Evolutionary conservation across 2,329 filamentous ascomycete species (phyloP), one percentile per base, ranked within the genome.

Genomic region (Tympanopsis confertula): DNA sequence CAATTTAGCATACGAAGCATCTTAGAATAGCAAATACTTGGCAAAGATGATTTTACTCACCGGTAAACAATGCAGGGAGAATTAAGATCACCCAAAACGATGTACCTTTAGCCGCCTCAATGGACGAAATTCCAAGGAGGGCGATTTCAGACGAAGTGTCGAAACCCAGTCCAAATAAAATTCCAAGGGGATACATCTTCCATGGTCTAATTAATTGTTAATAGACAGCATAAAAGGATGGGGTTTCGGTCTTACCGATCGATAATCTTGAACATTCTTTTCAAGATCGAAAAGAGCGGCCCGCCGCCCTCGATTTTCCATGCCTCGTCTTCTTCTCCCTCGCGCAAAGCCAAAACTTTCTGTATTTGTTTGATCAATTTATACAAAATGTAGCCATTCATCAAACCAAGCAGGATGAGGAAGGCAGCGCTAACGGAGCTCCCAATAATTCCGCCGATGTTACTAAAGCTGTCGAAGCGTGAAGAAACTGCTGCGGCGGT

Each of bases 91-190:
- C 64, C 91, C 91, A 98, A 42, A 96, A 81, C 20, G 79, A 86
- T 0, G 87, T 95, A 2, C 89, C 89, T 42, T 82, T 71, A 0
- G 86, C 78, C 0, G 83, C 88, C 50, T 95, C 83, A 2, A 98
- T 78, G 20, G 83, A 87, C 0, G 86, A 83, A 44, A 96, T 94
- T 0, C 89, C 91, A 1, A 98, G 61, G 5, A 98, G 70, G 0
- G 91, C 89, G 50, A 96, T 85, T 56, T 98, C 89, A 5, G 86
- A 94, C 29, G 84, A 93, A 0, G 91, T 96, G 54, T 96, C 91
- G 54, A 98, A 96, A 0, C 89, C 91, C 0, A 96, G 67, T 0
- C 89, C 91, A 50, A 89, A 96, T 4, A 96, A 63, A 0, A 96
- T 69, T 0, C 89, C 89, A 0, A 94, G 64, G 0, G 86, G 87